These are phyloP conservation scores for Cladochytrium replicatum DNA, from an alignment of 192 early-diverging fungal species.

Conservation along the genomic window DNA sequence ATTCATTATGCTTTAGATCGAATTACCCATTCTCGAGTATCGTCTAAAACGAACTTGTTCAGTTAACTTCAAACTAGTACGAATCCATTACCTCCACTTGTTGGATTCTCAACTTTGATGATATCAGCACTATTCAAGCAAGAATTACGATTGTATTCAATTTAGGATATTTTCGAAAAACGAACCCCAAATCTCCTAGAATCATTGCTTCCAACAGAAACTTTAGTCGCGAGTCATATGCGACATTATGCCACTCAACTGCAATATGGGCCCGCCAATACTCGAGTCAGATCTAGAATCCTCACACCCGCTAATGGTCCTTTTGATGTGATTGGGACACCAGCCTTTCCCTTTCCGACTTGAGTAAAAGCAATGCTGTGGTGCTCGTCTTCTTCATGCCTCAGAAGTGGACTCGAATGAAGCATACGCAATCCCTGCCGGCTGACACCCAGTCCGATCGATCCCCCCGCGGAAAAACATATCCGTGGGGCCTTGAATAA, in stretches of 20 bases:
- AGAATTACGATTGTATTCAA: not conserved
- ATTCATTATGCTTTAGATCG: conserved; percentile 25
- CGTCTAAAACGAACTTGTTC: conserved; percentile 37
- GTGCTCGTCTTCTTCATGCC: no score
- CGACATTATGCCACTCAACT: conserved; percentile 5
- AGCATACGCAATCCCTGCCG: no score
- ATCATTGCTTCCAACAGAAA: conserved; percentile 16
- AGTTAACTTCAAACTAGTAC: not conserved
- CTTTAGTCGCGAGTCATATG: not conserved
- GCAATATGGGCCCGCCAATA: conserved; percentile 43
- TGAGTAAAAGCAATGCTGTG: no score
- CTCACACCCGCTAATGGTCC: conserved; percentile 26
- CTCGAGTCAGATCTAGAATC: conserved; percentile 29
- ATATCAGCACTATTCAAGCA: conserved; percentile 62
- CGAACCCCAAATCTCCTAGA: conserved; percentile 17
- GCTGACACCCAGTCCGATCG: no score
- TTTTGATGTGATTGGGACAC: no score
- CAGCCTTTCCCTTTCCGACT: no score
- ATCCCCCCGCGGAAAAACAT: no score
- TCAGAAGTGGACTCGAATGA: no score
- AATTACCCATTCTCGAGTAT: conserved; percentile 82
- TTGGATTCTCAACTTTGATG: conserved; percentile 82
- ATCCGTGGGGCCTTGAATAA: no score
- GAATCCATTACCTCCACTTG: conserved; percentile 34
- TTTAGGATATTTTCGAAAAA: not conserved